Percentiles rank a stretch among this genome's conserved stretches.
Evolutionary conservation across 768 basidiomycete genomes (phyloP).

Genomic region (Fomitopsis serialis): DNA sequence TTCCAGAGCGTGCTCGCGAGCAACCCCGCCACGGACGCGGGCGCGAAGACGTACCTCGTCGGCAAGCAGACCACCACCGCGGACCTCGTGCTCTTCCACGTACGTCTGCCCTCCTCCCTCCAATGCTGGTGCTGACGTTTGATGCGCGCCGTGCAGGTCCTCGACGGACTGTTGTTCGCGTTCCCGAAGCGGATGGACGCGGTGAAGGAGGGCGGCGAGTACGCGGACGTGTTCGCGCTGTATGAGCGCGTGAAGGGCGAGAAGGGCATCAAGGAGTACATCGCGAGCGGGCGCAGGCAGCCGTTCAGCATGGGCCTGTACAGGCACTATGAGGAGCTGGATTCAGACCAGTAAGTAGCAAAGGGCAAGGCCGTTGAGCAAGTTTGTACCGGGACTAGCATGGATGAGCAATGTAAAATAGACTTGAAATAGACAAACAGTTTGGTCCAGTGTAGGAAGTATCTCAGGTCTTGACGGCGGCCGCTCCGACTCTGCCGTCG

Average conservation of each 20-base stretch:
- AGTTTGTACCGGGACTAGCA: too few relatives aligned
- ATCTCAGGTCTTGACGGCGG: too few relatives aligned
- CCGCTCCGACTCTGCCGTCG: too few relatives aligned
- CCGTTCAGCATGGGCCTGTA: conserved; percentile 29
- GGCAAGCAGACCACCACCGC: conserved; percentile 31
- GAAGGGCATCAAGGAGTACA: conserved; percentile 28
- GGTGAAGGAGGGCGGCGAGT: conserved; percentile 18
- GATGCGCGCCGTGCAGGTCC: conserved; percentile 4
- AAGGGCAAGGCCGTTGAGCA: not conserved
- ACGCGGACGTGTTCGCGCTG: conserved; percentile 26
- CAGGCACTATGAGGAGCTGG: conserved; percentile 34
- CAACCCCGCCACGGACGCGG: conserved; percentile 19
- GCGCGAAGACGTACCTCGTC: conserved; percentile 24
- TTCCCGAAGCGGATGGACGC: conserved; percentile 31
- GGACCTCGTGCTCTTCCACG: conserved; percentile 38
- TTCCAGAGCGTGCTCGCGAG: conserved; percentile 27
- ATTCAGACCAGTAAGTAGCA: conserved; percentile 23
- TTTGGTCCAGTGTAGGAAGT: too few relatives aligned
- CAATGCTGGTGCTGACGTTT: not conserved
- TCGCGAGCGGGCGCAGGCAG: conserved; percentile 26
- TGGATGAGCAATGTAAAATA: too few relatives aligned
- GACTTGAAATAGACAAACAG: too few relatives aligned
- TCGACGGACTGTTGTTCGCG: conserved; percentile 27
- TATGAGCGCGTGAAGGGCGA: conserved; percentile 27
- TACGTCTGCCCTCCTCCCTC: conserved; percentile 14